A percentile compares a stretch with the other conserved stretches of the same genome.
phyloP scores from a whole-genome alignment of 345 rosid genomes.

The Citropsis articulata region DNA sequence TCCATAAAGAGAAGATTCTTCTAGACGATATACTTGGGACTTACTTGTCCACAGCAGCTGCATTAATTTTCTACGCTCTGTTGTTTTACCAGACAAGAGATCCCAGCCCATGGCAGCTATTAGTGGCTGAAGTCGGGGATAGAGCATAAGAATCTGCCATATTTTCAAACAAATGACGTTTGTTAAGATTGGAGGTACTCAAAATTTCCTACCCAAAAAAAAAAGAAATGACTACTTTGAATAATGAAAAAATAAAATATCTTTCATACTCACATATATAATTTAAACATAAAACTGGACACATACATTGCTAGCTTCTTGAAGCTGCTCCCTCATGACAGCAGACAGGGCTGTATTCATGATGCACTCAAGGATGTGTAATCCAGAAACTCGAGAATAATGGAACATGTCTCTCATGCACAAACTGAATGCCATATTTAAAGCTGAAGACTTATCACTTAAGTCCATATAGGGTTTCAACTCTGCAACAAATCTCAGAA shows the following conservation, averaged over 20 bases:
- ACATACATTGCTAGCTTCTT: slow-evolving; percentile 88
- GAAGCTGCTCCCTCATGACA: slow-evolving; percentile 65
- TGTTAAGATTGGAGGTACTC: background rate
- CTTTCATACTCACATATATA: slow-evolving; percentile 8
- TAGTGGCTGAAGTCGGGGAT: slow-evolving; percentile 76
- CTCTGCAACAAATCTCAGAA: slow-evolving; percentile 50
- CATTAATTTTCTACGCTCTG: slow-evolving; percentile 68
- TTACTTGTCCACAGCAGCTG: slow-evolving; percentile 74
- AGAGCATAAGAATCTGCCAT: slow-evolving; percentile 62
- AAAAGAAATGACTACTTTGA: slow-evolving; percentile 8
- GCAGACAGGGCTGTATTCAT: slow-evolving; percentile 72
- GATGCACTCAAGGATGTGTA: slow-evolving; percentile 77
- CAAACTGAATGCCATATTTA: slow-evolving; percentile 43
- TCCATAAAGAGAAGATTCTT: slow-evolving; percentile 70
- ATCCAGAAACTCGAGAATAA: slow-evolving; percentile 82
- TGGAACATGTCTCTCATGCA: slow-evolving; percentile 86
- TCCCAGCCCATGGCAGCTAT: slow-evolving; percentile 99
- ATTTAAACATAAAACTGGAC: slow-evolving; percentile 19
- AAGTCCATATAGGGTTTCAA: slow-evolving; percentile 34
- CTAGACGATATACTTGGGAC: slow-evolving; percentile 61
- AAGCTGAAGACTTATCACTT: slow-evolving; percentile 36
- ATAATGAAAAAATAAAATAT: slow-evolving; percentile 1
- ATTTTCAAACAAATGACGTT: slow-evolving; percentile 21
- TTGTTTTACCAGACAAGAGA: slow-evolving; percentile 72
- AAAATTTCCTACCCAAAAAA: slow-evolving; percentile 9